phyloP scores from a whole-genome alignment of 176 grass and related monocot genomes.

The Carex cristatella region DNA sequence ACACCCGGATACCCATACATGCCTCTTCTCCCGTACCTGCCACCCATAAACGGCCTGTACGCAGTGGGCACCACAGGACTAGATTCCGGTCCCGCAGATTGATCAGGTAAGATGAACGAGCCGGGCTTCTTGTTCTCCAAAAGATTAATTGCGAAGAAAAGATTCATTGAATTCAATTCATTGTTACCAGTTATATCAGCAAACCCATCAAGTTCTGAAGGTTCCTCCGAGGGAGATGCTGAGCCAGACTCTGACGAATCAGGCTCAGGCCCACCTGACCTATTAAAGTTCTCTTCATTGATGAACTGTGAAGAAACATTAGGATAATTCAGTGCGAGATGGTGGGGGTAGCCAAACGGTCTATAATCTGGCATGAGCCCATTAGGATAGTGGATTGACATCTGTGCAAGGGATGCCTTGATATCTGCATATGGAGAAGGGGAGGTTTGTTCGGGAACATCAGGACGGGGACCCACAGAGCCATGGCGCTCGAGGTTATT shows the following conservation, averaged over 20 bases:
- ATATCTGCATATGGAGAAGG: not conserved
- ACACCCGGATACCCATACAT: slow-evolving; percentile 36
- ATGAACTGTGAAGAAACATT: not conserved
- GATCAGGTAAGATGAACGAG: not conserved
- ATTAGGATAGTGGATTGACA: slow-evolving; percentile 2
- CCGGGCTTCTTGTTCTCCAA: not conserved
- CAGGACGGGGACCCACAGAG: slow-evolving; percentile 19
- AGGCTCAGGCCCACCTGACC: not conserved
- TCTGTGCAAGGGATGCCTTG: not conserved
- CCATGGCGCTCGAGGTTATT: slow-evolving; percentile 65
- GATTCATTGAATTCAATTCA: slow-evolving; percentile 37
- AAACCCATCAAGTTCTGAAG: slow-evolving; percentile 17
- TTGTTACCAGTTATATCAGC: slow-evolving; percentile 58
- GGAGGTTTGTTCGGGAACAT: slow-evolving; percentile 1
- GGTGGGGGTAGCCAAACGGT: not conserved
- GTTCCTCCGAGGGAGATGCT: not conserved
- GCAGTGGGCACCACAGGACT: not conserved
- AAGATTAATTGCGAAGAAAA: slow-evolving; percentile 32
- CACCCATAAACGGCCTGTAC: slow-evolving; percentile 30
- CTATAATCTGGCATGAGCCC: not conserved
- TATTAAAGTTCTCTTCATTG: not conserved
- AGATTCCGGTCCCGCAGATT: not conserved
- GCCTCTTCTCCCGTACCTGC: slow-evolving; percentile 41
- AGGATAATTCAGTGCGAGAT: not conserved
- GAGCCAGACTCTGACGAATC: not conserved